These are phyloP conservation scores for Salix udensis DNA, from an alignment of 345 rosid genomes.

Conservation along the genomic window DNA sequence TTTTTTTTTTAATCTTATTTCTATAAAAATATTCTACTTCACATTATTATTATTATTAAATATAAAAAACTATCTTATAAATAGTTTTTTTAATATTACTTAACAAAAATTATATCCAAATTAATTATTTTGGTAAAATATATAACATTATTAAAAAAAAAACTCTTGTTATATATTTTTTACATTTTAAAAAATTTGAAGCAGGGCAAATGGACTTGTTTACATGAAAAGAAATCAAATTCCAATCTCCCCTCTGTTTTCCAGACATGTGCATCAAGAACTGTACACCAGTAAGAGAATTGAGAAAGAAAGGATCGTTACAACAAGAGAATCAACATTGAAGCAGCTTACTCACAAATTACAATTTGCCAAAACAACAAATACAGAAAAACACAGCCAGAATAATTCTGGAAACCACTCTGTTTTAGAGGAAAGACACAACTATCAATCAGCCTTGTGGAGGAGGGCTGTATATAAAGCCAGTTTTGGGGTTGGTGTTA, in stretches of 20 bases:
- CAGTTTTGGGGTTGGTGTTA: slow-evolving; percentile 47
- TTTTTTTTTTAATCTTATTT: too few species aligned
- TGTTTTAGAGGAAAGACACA: not conserved
- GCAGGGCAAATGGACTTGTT: too few species aligned
- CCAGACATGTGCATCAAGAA: not conserved
- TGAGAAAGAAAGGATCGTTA: not conserved
- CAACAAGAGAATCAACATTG: not conserved
- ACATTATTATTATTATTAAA: too few species aligned
- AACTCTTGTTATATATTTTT: too few species aligned
- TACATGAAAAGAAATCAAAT: too few species aligned
- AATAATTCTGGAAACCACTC: not conserved
- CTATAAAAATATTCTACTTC: too few species aligned
- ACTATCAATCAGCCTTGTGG: slow-evolving; percentile 19
- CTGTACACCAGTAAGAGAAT: not conserved
- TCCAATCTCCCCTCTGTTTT: not conserved
- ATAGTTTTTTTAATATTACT: too few species aligned
- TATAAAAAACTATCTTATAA: too few species aligned
- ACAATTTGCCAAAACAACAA: not conserved
- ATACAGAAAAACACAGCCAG: not conserved
- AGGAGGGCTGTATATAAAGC: slow-evolving; percentile 35
- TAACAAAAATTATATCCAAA: too few species aligned
- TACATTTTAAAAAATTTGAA: too few species aligned
- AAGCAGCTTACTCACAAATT: slow-evolving; percentile 9
- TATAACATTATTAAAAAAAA: too few species aligned
- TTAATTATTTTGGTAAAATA: too few species aligned